Percentiles rank a stretch among this genome's conserved stretches.
These are phyloP conservation scores for Melampsora larici-populina DNA, from an alignment of 1,284 basidiomycete genomes.

Conservation along the genomic window DNA sequence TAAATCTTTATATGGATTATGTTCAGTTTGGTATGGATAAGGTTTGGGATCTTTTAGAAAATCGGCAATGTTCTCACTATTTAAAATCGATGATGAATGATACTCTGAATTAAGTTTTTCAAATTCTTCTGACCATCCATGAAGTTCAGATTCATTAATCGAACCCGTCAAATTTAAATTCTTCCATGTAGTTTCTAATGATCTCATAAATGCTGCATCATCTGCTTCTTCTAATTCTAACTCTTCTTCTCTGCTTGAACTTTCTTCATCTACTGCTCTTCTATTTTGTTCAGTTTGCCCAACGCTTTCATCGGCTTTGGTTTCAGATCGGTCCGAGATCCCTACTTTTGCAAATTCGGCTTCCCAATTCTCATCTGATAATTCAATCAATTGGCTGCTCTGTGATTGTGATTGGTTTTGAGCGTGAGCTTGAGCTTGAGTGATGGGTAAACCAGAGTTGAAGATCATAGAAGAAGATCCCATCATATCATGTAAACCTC, in stretches of 20 bases:
- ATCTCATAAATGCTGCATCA: constrained; percentile 55
- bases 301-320: constrained; percentile 7
- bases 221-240: constrained; percentile 53
- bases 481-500: too few species aligned
- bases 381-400: constrained; percentile 50
- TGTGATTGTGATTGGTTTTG: constrained; percentile 43
- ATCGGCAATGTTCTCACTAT: constrained; percentile 47
- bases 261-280: too few species aligned
- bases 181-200: constrained; percentile 49
- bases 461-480: too few species aligned
- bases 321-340: constrained; percentile 8
- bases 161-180: constrained; percentile 56
- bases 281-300: too few species aligned
- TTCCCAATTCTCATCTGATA: constrained; percentile 49
- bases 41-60: constrained; percentile 47
- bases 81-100: constrained; percentile 44
- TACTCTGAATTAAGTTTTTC: constrained; percentile 30
- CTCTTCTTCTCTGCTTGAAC: constrained; percentile 51
- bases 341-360: constrained; percentile 43
- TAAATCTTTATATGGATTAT: constrained; percentile 67
- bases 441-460: too few species aligned
- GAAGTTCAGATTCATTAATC: constrained; percentile 68
- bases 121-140: constrained; percentile 50
- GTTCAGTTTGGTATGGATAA: constrained; percentile 48
- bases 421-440: neutral